A percentile compares a stretch with the other conserved stretches of the same genome.
phyloP scores from a whole-genome alignment of 257 asterid genomes.

The Nicotiana knightiana region DNA sequence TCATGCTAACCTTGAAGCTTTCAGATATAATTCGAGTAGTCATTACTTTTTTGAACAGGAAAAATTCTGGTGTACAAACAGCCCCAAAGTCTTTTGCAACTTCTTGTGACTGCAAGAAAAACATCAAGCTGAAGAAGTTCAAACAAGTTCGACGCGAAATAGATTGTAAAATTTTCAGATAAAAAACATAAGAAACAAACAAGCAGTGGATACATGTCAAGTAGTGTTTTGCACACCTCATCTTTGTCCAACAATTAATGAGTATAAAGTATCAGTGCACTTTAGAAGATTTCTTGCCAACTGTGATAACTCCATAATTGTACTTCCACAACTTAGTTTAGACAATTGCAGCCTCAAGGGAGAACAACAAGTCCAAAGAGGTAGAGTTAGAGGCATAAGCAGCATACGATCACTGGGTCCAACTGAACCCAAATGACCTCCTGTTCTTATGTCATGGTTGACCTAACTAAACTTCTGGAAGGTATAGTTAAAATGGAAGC shows the following conservation, averaged over 20 bases:
- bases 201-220: background rate
- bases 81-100: constrained; percentile 90
- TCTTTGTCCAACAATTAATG: background rate
- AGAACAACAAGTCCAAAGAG: background rate
- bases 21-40: background rate
- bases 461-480: background rate
- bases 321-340: background rate
- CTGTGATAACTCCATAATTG: background rate
- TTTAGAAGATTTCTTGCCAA: background rate
- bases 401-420: background rate
- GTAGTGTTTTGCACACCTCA: background rate
- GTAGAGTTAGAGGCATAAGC: background rate
- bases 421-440: background rate
- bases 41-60: constrained; percentile 77
- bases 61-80: constrained; percentile 93
- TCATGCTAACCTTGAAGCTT: background rate
- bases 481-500: background rate
- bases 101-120: constrained; percentile 59
- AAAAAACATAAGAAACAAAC: background rate
- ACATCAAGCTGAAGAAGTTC: constrained; percentile 10
- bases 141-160: background rate
- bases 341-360: background rate
- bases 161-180: background rate
- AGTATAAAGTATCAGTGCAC: background rate
- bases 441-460: background rate